Evolutionary conservation across 2,329 filamentous ascomycete genomes (phyloP), one percentile per base, ranked within the genome.

Genomic region (Phialemonium atrogriseum): DNA sequence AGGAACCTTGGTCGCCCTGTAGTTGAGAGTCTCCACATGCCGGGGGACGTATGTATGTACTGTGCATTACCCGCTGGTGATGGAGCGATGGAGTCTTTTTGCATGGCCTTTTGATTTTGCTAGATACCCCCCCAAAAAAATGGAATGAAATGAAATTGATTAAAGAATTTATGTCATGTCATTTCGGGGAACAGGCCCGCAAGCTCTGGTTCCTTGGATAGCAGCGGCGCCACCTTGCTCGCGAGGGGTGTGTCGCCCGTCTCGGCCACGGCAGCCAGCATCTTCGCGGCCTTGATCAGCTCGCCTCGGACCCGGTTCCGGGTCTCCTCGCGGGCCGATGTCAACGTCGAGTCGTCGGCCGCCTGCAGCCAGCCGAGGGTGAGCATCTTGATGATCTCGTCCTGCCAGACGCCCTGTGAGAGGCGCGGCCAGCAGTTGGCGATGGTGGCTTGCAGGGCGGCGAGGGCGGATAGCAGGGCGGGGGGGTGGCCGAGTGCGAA

Each of bases 351-450:
- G 16, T 60, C 51, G 5, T 64, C 59, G n/a, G 58, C 43, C 11
- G 76, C 46, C 37, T 72, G 73, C 4, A 77, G 51, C 77, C 77
- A 85, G 50, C 76, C 80, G 2, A 74, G 49, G 21, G 69, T 65
- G 2, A 85, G 41, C 0, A 71, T 74, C 42, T 70, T 71, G 27
- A 86, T 51, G 5, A 89, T 58, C 37, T 82, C 75, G 4, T 70
- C 73, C 17, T 73, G 62, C 60, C 84, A 78, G 18, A 60, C 57
- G 30, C 61, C 49, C 5, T 50, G 44, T 8, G 48, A 55, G 5
- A 93, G 59, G 5, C 85, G 66, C 9, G 83, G 80, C 77, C 85
- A 87, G 36, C 73, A 75, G 37, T 69, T 77, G 10, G 67, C 43
- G 9, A 93, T 58, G 10, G 80, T 58, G 1, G 60, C 57, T 32